Evolutionary conservation across 306 rosid genomes (phyloP), one percentile per base, ranked within the genome.

Genomic region (Citrullus mucosospermus): DNA sequence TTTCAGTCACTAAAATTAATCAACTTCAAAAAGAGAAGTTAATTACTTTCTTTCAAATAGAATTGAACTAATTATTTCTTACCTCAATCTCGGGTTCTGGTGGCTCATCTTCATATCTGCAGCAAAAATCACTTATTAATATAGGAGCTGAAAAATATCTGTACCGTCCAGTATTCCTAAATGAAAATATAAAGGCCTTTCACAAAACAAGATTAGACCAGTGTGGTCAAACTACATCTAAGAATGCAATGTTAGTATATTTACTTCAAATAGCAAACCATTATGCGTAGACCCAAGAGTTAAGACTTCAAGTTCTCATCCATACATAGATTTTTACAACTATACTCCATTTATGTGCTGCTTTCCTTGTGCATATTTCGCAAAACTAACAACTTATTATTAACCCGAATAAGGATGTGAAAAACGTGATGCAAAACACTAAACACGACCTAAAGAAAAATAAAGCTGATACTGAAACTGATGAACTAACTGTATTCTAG

Each of bases 81-180:
- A 90, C 98, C 86, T 93, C 98, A 39, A 92, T 88, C 75, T 92
- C 96, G 8, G 97, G 98, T 87, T 93, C 98, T 6, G 82, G 83
- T 0, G 98, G 97, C 78, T 93, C 98, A 44, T 93, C 98, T 50
- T 89, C 94, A 62, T 92, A 93, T 70, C 98, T 93, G 88, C 81
- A 79, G 6, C 78, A 9, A 81, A 17, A 48, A 51, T 4, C 28
- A 28, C 5, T 51, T 17, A 53, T 54, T 32, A 74, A 17, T 34
- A 54, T 3, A 53, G 38, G 11, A 54, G 46, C 50, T 34, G 50
- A 54, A 74, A 50, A 15, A 30, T 46, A 46, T 69, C 20, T 12
- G 75, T 5, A 20, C 75, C 55, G 11, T 22, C 75, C 56, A 69
- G 20, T 68, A 16, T 6, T 3, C 36, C 75, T 11, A 43, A 34